Conservation (phyloP, 106 monocot genomes). For the Alisma plantagoaquatica region DNA sequence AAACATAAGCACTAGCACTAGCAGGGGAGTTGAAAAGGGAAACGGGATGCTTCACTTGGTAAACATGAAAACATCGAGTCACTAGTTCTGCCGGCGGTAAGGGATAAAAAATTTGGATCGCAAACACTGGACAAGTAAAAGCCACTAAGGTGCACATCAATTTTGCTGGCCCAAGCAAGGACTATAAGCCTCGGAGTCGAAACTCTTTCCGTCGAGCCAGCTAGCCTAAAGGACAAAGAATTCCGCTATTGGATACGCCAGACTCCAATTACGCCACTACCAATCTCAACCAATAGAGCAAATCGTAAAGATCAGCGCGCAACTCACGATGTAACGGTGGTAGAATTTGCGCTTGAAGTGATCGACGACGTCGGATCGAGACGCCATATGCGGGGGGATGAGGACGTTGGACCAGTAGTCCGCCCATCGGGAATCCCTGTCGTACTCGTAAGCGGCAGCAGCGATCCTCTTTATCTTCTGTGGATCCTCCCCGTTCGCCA, state of each 20-base stretch:
- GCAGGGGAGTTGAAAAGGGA: background rate
- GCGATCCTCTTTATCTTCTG: conserved; percentile 57
- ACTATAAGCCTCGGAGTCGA: background rate
- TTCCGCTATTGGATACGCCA: background rate
- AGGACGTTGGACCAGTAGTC: conserved; percentile 95
- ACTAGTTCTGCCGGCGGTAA: background rate
- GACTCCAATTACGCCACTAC: background rate
- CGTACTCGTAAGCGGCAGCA: conserved; percentile 90
- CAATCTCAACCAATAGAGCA: background rate
- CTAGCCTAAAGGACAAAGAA: too few relatives aligned
- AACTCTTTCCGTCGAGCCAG: too few relatives aligned
- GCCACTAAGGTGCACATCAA: background rate
- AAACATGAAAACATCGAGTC: background rate
- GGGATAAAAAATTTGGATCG: background rate
- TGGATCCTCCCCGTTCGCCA: conserved; percentile 19
- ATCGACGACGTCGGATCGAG: conserved; percentile 66
- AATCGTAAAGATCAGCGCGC: background rate
- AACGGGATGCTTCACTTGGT: background rate
- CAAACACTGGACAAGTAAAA: background rate
- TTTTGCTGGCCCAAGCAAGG: background rate
- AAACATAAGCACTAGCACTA: background rate
- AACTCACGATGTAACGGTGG: conserved; percentile 65
- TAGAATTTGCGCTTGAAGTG: conserved; percentile 99
- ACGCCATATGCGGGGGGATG: conserved; percentile 65
- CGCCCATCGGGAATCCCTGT: conserved; percentile 69